A percentile compares a stretch with the other conserved stretches of the same genome.
These are phyloP conservation scores for Alnus glutinosa DNA, from an alignment of 306 rosid genomes.

Conservation along the genomic window DNA sequence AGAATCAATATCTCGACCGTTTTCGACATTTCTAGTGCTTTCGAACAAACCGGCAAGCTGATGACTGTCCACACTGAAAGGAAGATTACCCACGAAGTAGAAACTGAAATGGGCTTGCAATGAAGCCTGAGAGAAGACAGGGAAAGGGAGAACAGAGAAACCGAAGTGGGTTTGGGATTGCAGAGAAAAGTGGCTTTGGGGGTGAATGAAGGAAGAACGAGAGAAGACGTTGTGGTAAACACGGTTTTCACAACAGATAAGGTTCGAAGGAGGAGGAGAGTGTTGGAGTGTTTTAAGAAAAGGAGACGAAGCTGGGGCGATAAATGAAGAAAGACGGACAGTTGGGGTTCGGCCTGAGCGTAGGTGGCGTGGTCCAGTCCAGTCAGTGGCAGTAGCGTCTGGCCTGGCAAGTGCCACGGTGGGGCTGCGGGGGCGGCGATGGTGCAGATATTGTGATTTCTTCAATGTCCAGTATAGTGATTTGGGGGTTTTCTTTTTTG, in stretches of 20 bases:
- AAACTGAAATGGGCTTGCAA: conserved; percentile 46
- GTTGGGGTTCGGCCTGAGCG: too few species aligned
- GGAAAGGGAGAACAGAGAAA: conserved; percentile 34
- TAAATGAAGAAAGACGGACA: too few species aligned
- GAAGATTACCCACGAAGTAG: conserved; percentile 76
- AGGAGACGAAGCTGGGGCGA: background rate
- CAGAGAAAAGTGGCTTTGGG: conserved; percentile 41
- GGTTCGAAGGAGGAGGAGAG: conserved; percentile 23
- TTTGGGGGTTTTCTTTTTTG: too few species aligned
- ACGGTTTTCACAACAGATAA: conserved; percentile 57
- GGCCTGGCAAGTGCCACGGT: too few species aligned
- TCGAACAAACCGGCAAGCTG: conserved; percentile 82
- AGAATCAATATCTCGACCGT: conserved; percentile 68
- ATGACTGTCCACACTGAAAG: conserved; percentile 78
- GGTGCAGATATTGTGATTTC: too few species aligned
- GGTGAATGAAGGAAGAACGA: conserved; percentile 52
- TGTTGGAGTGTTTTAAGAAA: conserved; percentile 7
- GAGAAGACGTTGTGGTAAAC: conserved; percentile 69
- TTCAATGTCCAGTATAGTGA: too few species aligned
- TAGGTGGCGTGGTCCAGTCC: too few species aligned
- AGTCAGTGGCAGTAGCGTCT: too few species aligned
- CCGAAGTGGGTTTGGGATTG: conserved; percentile 27
- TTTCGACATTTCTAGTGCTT: conserved; percentile 70
- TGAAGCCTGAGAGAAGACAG: conserved; percentile 32
- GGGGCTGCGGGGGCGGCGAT: too few species aligned